Evolutionary conservation across 2,329 filamentous ascomycete species (phyloP), one percentile per base, ranked within the genome.

Genomic region (Microsporum audouinii): DNA sequence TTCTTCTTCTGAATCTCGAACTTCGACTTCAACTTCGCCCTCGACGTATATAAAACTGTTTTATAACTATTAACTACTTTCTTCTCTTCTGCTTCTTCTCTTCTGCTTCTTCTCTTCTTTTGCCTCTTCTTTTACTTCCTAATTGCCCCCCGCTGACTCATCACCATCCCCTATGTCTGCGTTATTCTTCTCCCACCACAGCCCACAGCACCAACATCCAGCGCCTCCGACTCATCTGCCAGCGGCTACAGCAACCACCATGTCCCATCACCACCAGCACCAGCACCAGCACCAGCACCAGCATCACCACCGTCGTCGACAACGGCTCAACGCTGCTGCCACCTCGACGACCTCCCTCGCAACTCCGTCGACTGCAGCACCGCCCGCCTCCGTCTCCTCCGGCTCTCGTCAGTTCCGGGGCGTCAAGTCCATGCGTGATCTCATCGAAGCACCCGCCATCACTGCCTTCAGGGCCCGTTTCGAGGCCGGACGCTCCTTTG

Each of bases 401-500:
- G 6, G 49, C 33, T 34, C 49, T 17, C 88, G 91, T 74, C 90
- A 96, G 75, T 91, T 89, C 72, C 88, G 91, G 65, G 86, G 87
- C 65, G 87, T 91, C 60, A 87, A 89, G 71, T 88, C 86, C 70
- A 89, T 92, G 77, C 91, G 95, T 76, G 91, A 96, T 74, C 78
- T 90, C 65, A 85, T 85, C 68, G 91, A 95, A 75, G 82, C 87
- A n/a, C 84, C 85, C 23, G 83, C 86, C 58, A 80, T 95, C 63
- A 82, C 83, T 63, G 84, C 86, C 65, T 96, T 95, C 79, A 88
- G 92, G 68, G 84, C 84, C 67, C 87, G 91, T 71, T 95, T 95
- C 68, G 91, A 97, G 78, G 88, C 90, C 65, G 90, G 89, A 63
- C 85, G 91, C 63, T 96, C 91, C 7, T 97, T 97, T 71, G 92